Evolutionary conservation across 2,329 filamentous ascomycete genomes (phyloP).

Genomic region (Teratosphaeria nubilosa): DNA sequence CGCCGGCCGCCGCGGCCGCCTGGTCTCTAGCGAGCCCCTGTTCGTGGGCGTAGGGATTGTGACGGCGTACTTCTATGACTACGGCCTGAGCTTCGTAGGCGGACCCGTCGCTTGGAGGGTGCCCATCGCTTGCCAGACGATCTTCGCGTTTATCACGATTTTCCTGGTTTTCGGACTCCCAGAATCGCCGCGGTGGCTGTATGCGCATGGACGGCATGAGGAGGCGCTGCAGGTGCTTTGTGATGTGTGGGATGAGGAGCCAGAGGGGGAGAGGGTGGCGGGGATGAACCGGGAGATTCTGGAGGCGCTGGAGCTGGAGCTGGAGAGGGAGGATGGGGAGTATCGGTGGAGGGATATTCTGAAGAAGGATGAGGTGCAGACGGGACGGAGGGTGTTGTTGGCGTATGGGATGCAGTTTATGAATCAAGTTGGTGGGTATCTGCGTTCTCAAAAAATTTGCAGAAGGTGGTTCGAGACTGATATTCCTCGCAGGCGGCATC

Average conservation of each 20-base stretch:
- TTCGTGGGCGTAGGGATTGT: conserved; percentile 27
- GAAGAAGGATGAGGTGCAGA: conserved; percentile 31
- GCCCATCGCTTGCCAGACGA: conserved; percentile 37
- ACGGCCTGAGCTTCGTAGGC: conserved; percentile 30
- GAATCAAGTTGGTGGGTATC: conserved; percentile 5
- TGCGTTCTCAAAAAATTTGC: neutral
- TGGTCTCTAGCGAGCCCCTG: conserved; percentile 25
- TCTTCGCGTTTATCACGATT: conserved; percentile 29
- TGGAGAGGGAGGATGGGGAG: conserved; percentile 29
- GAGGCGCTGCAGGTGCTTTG: conserved; percentile 25
- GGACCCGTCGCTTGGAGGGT: conserved; percentile 38
- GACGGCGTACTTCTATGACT: conserved; percentile 26
- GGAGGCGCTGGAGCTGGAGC: conserved; percentile 24
- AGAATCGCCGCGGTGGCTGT: conserved; percentile 35
- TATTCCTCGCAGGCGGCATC: conserved; percentile 20
- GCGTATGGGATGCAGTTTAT: conserved; percentile 33
- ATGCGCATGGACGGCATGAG: conserved; percentile 20
- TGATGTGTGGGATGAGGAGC: conserved; percentile 22
- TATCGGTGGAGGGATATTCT: conserved; percentile 31
- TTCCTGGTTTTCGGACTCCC: conserved; percentile 29
- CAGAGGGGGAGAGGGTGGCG: conserved; percentile 18
- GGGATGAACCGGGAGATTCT: conserved; percentile 27
- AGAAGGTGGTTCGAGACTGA: neutral
- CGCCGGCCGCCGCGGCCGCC: conserved; percentile 22
- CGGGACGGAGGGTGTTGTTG: conserved; percentile 29